Conservation (phyloP, 768 basidiomycete species). For the Kwoniella shandongensis region DNA sequence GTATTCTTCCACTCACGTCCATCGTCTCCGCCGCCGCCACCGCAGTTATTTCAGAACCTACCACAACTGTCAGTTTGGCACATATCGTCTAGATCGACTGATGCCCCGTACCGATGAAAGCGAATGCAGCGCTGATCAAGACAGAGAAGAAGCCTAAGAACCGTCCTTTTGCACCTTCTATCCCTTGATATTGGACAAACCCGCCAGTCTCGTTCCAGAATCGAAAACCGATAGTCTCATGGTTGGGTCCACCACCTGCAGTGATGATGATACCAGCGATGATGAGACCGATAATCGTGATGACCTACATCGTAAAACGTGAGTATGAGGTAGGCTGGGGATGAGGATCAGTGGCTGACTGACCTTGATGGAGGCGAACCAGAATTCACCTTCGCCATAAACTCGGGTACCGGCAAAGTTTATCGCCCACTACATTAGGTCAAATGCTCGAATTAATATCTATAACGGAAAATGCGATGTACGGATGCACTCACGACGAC, state of each 20-base stretch:
- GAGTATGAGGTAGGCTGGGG: no score
- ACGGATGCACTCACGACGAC: constrained; percentile 8
- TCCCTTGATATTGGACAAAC: constrained; percentile 65
- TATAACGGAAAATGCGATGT: no score
- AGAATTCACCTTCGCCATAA: constrained; percentile 32
- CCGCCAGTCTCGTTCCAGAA: constrained; percentile 65
- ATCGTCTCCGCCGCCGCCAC: constrained; percentile 27
- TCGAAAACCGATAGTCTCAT: constrained; percentile 35
- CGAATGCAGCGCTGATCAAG: constrained; percentile 27
- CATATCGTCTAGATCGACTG: no score
- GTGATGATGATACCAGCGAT: constrained; percentile 21
- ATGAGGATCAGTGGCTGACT: no score
- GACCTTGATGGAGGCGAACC: constrained; percentile 17
- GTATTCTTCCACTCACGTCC: constrained; percentile 10
- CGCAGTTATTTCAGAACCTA: constrained; percentile 22
- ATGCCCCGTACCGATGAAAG: constrained; percentile 27
- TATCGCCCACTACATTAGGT: constrained; percentile 42
- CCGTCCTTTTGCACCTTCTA: constrained; percentile 61
- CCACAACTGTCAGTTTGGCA: no score
- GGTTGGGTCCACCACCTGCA: background rate
- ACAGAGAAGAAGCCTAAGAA: constrained; percentile 18
- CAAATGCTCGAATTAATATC: no score
- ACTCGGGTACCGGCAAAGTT: constrained; percentile 50
- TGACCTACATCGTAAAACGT: constrained; percentile 12
- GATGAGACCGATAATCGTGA: constrained; percentile 28